Conservation (phyloP, 768 basidiomycete genomes). For the Calocera viscosa region DNA sequence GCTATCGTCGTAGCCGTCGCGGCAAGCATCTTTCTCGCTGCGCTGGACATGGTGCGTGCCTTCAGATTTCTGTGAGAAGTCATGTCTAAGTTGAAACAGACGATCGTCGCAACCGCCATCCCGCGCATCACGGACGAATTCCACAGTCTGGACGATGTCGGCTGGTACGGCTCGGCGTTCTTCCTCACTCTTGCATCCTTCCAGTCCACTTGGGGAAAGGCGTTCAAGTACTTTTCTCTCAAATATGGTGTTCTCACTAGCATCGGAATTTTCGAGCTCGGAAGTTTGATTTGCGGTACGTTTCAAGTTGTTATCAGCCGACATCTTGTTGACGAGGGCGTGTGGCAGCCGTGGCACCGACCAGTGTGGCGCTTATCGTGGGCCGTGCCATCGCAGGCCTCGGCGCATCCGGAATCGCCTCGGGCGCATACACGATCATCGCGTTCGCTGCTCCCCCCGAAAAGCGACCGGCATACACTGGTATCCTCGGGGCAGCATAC, state of each 20-base stretch:
- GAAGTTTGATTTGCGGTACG: conserved; percentile 4
- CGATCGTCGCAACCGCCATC: conserved; percentile 23
- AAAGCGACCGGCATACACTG: neutral
- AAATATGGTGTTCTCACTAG: neutral
- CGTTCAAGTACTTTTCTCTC: neutral
- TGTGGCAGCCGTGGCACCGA: neutral
- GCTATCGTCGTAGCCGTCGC: neutral
- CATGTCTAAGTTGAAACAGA: conserved; percentile 19
- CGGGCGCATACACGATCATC: conserved; percentile 1
- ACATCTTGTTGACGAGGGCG: neutral
- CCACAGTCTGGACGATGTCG: conserved; percentile 13
- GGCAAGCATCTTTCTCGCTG: neutral
- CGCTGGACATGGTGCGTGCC: neutral
- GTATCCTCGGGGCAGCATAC: neutral
- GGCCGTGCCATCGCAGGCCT: conserved; percentile 3
- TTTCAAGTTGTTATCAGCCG: neutral
- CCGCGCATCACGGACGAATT: conserved; percentile 13
- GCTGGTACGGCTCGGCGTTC: conserved; percentile 14
- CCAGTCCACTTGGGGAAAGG: neutral
- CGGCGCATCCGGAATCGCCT: neutral
- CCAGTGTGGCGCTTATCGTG: neutral
- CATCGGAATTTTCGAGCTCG: neutral
- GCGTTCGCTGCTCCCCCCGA: neutral
- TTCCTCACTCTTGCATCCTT: conserved; percentile 9
- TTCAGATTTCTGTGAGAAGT: neutral